These are phyloP conservation scores for Serendipita sp. DNA, from an alignment of 1,284 basidiomycete species.

Conservation along the genomic window DNA sequence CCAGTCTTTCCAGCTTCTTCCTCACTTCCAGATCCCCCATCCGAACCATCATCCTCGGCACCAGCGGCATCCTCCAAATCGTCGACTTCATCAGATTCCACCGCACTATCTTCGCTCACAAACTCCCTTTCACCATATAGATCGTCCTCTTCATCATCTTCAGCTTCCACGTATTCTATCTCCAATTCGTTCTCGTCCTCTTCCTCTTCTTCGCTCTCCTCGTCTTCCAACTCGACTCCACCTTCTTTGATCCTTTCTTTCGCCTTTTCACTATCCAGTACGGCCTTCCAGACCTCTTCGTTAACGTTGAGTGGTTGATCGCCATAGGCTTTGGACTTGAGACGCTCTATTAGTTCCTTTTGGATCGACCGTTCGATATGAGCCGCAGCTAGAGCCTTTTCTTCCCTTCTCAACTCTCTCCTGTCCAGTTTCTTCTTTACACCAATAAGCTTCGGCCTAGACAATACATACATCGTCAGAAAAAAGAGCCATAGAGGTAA, in stretches of 20 bases:
- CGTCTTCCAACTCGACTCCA: conserved; percentile 16
- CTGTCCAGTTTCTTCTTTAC: conserved; percentile 97
- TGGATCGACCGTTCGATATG: conserved; percentile 92
- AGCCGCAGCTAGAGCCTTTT: conserved; percentile 88
- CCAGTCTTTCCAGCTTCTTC: conserved; percentile 22
- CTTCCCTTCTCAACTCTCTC: conserved; percentile 85
- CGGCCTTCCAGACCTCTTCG: conserved; percentile 88
- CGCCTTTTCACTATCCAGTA: conserved; percentile 69
- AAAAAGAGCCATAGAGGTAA: background rate
- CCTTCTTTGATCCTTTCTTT: conserved; percentile 31
- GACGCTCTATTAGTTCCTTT: conserved; percentile 87
- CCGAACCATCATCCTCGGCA: conserved; percentile 17
- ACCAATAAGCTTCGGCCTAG: conserved; percentile 80
- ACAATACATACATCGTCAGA: conserved; percentile 8
- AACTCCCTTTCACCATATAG: conserved; percentile 27
- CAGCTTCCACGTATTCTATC: conserved; percentile 60
- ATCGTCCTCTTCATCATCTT: conserved; percentile 46
- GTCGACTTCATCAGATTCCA: conserved; percentile 37
- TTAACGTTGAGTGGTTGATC: conserved; percentile 97
- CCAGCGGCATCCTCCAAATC: conserved; percentile 35
- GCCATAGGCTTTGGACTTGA: conserved; percentile 94
- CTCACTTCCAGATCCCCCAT: conserved; percentile 16
- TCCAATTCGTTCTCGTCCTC: conserved; percentile 40
- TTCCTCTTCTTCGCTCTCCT: conserved; percentile 17
- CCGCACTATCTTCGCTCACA: conserved; percentile 36